Percentiles rank a stretch among this genome's conserved stretches.
These are phyloP conservation scores for Hemileccinum impolitum DNA, from an alignment of 768 basidiomycete species.

Conservation along the genomic window DNA sequence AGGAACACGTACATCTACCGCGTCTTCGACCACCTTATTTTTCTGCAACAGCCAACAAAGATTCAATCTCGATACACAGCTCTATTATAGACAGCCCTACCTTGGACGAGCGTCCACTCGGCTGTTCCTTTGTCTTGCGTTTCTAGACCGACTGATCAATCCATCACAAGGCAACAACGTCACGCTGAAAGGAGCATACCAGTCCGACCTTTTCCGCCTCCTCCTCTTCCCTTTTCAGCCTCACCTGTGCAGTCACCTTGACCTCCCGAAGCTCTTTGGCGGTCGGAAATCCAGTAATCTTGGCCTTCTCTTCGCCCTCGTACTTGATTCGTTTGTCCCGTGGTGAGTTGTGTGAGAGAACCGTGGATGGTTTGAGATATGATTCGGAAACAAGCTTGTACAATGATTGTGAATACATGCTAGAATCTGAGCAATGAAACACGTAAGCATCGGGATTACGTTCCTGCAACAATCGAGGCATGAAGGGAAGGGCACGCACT, in stretches of 20 bases:
- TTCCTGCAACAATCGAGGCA: background rate
- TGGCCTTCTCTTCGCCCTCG: constrained; percentile 73
- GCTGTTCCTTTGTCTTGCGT: constrained; percentile 50
- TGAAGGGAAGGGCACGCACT: constrained; percentile 37
- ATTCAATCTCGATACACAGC: constrained; percentile 5
- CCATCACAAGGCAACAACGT: background rate
- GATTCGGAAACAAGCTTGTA: constrained; percentile 65
- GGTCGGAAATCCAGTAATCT: constrained; percentile 73
- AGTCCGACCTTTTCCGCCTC: constrained; percentile 71
- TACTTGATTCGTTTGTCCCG: constrained; percentile 78
- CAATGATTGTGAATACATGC: constrained; percentile 56
- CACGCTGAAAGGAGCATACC: constrained; percentile 40
- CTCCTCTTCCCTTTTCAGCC: constrained; percentile 66
- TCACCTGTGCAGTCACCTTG: constrained; percentile 60
- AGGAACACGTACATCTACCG: constrained; percentile 61
- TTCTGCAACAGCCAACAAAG: constrained; percentile 37
- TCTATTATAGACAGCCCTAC: constrained; percentile 30
- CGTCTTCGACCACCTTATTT: constrained; percentile 43
- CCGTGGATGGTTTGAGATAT: constrained; percentile 80
- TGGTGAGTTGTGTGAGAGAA: constrained; percentile 75
- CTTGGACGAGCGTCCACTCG: constrained; percentile 49
- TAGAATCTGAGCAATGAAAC: constrained; percentile 22
- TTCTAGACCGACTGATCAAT: constrained; percentile 46
- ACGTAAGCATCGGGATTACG: background rate
- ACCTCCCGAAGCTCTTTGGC: constrained; percentile 75